phyloP scores from a whole-genome alignment of 2,329 filamentous ascomycete species.

The Zasmidium angulare region DNA sequence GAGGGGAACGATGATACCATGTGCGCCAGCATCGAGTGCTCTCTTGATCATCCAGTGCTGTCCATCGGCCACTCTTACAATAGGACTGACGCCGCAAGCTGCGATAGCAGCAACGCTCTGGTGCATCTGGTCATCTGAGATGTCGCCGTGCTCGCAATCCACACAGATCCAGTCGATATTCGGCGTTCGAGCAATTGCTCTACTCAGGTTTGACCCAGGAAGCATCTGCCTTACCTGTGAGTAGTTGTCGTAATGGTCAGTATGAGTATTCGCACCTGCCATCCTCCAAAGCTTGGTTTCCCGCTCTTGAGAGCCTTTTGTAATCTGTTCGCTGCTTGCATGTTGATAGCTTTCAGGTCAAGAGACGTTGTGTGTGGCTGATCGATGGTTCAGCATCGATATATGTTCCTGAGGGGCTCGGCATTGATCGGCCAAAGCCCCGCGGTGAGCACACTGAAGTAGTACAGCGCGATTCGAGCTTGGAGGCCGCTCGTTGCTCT shows the following conservation, averaged over 20 bases:
- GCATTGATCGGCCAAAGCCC: not conserved
- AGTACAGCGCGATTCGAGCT: not conserved
- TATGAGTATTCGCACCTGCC: conserved; percentile 48
- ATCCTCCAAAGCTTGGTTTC: conserved; percentile 55
- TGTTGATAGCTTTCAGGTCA: conserved; percentile 28
- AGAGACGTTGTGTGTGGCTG: conserved; percentile 19
- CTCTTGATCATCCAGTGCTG: conserved; percentile 64
- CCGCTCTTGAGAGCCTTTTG: conserved; percentile 52
- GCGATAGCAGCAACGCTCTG: conserved; percentile 55
- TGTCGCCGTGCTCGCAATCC: conserved; percentile 59
- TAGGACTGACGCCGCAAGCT: conserved; percentile 43
- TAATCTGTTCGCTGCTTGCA: conserved; percentile 56
- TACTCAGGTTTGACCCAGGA: conserved; percentile 54
- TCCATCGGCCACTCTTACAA: conserved; percentile 54
- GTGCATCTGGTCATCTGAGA: conserved; percentile 56
- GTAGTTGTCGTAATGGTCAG: not conserved
- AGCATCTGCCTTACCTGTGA: conserved; percentile 41
- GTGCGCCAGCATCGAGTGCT: conserved; percentile 60
- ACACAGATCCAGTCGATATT: conserved; percentile 45
- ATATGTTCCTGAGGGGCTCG: not conserved
- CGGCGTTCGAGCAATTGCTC: conserved; percentile 53
- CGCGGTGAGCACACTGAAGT: not conserved
- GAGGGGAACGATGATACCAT: conserved; percentile 56
- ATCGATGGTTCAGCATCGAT: too few relatives aligned
- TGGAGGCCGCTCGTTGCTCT: not conserved